Base-by-base conservation (phyloP, 768 basidiomycete species). In the Cubamyces sp. region DNA sequence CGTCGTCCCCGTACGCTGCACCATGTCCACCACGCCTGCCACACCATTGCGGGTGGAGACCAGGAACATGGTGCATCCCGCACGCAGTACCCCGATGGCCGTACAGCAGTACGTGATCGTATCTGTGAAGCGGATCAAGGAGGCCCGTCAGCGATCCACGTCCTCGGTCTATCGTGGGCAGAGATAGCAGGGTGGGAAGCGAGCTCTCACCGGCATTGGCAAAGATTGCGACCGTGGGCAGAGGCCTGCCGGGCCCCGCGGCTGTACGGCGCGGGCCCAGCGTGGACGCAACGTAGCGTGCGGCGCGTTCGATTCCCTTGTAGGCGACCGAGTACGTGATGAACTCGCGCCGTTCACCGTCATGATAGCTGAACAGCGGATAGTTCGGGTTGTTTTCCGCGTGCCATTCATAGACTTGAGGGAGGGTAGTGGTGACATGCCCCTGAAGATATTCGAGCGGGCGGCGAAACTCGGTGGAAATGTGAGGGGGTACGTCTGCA, bases 341-440 rank as follows among this genome's bases (percentile, higher is more conserved):
- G 18, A 53, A 58, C 7, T 55, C 40, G 1, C 28, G 5, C 6
- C 63, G 66, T 58, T 65, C 63, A 8, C 65, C 68, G 8, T 68
- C 58, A 14, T 61, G 64, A 54, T 65, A 75, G 15, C 67, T 61
- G 61, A 75, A 77, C 25, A 77, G 51, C 16, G 74, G 75, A 57
- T 78, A 76, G 30, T 70, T 57, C 1, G 74, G 70, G 26, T 66
- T 71, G 45, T 76, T 60, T 19, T 65, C 45, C 3, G 61, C 58
- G 50, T 78, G 70, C 72, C 72, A 79, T 48, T 78, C 78, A 40
- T 71, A 74, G 18, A 79, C 46, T 56, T 79, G 68, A 1, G 75
- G 72, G 2, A 79, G 34, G 34, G 34, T 9, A 1, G 69, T 69
- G 5, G 75, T 23, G 1, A 50, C 26, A 14, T 41, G 23, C 23